These are phyloP conservation scores for Citrus hindsii DNA, from an alignment of 345 rosid genomes.

Conservation along the genomic window DNA sequence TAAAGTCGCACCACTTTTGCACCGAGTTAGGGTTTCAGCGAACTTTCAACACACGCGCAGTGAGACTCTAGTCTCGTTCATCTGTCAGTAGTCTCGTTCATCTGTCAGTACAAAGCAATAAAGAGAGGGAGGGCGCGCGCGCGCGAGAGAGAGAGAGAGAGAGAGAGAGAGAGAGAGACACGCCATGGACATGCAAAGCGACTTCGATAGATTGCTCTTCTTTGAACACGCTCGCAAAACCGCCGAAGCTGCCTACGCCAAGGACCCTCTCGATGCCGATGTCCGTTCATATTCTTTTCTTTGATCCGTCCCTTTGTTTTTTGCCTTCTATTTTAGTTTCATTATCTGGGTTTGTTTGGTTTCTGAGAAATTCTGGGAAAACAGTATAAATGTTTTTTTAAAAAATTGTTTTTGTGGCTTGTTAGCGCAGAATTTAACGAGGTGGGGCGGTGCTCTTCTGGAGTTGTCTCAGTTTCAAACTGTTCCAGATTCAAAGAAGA, in stretches of 20 bases:
- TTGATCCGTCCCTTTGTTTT: background rate
- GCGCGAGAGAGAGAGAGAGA: background rate
- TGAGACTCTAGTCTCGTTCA: background rate
- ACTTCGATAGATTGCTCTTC: constrained; percentile 62
- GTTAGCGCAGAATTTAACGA: constrained; percentile 59
- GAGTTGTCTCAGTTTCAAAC: constrained; percentile 89
- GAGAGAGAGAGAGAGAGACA: background rate
- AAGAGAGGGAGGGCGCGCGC: background rate
- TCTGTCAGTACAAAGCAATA: background rate
- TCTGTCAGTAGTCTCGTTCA: background rate
- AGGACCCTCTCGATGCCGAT: constrained; percentile 73
- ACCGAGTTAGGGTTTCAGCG: background rate
- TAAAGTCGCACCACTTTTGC: background rate
- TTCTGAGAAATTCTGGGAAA: constrained; percentile 1
- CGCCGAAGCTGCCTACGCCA: constrained; percentile 56
- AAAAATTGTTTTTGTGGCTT: background rate
- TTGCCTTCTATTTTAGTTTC: background rate
- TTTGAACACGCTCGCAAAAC: constrained; percentile 83
- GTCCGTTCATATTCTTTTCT: constrained; percentile 29
- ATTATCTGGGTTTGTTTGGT: background rate
- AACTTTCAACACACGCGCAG: background rate
- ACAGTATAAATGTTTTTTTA: background rate
- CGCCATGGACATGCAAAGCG: constrained; percentile 65
- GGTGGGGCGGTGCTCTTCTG: constrained; percentile 83
- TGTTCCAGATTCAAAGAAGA: constrained; percentile 57